Base-by-base conservation (phyloP, 495 filamentous ascomycete genomes). In the Penicillium soppii region DNA sequence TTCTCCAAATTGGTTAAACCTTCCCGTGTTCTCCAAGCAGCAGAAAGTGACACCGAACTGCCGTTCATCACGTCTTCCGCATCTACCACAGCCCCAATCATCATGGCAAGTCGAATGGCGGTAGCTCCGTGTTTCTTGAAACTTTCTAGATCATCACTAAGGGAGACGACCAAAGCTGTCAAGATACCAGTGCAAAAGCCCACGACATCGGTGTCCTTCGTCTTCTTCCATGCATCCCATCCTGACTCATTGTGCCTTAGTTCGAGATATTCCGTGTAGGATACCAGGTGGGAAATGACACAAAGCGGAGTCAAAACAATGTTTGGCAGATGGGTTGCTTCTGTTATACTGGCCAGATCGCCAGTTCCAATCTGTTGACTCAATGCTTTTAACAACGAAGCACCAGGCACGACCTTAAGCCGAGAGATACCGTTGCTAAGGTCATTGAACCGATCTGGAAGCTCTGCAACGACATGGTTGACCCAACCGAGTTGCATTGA, bases 121-220 rank as follows among this genome's bases (percentile, higher is more conserved):
- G 52, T 54, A 0, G 67, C 59, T 1, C 59, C 68, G 47, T 69
- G 56, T 16, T 57, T 50, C 17, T 65, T 25, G 5, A 76, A 43
- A 0, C 72, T 54, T 0, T 17, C n/a, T 4, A 38, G 22, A 22
- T 49, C 56, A 0, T 15, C 13, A 2, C 65, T 43, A 47, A 59
- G 57, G 6, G 69, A 52, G 1, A 74, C 66, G 7, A 68, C 69
- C 16, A 69, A 44, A 26, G 72, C 69, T 29, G 33, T 56, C 15
- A 76, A 50, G 1, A 74, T 16, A 2, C 73, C 73, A 3, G 62
- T 66, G 36, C 75, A 78, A 33, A 76, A 65, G 12, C 74, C 73
- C 0, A 72, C 42, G 0, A 68, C 69, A 51, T 68, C 59, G 4
- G 30, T 49, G 4, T 20, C 19, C 7, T 48, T 42, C 22, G 43